These are phyloP conservation scores for Termitomyces sp. DNA, from an alignment of 768 basidiomycete species.

Conservation along the genomic window DNA sequence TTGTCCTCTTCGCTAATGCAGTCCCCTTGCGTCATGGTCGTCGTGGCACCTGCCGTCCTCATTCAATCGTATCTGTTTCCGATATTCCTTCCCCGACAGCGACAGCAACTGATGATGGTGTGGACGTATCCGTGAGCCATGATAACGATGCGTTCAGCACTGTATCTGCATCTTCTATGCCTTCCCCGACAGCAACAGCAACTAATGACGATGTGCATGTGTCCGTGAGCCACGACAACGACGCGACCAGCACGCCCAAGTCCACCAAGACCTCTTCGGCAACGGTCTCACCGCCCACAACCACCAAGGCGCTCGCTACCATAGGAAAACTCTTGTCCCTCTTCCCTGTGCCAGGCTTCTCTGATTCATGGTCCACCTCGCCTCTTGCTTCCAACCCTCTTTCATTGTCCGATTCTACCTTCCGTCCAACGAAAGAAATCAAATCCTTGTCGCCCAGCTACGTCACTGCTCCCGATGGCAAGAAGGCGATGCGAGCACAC, in stretches of 20 bases:
- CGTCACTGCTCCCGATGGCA: conserved; percentile 43
- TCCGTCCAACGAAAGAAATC: conserved; percentile 35
- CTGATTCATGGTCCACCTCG: conserved; percentile 43
- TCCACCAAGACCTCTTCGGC: conserved; percentile 10
- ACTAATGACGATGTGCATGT: not conserved
- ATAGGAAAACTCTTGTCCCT: conserved; percentile 23
- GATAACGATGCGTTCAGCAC: not conserved
- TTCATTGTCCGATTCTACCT: conserved; percentile 37
- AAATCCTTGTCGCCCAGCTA: conserved; percentile 33
- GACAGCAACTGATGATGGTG: not conserved
- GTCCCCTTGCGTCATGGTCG: conserved; percentile 13
- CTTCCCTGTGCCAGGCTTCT: conserved; percentile 33
- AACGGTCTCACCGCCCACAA: conserved; percentile 2
- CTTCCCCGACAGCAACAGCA: not conserved
- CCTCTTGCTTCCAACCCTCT: conserved; percentile 26
- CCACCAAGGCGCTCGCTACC: conserved; percentile 4
- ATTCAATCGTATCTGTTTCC: not conserved
- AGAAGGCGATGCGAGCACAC: conserved; percentile 42
- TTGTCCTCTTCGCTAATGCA: conserved; percentile 18
- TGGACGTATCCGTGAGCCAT: not conserved
- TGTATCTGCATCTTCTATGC: not conserved
- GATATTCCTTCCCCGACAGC: not conserved
- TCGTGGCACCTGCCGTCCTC: conserved; percentile 9
- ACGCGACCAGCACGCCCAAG: conserved; percentile 2
- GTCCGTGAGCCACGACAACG: not conserved